Evolutionary conservation across 208 protist species (phyloP).

Genomic region (Crithidia bombi): DNA sequence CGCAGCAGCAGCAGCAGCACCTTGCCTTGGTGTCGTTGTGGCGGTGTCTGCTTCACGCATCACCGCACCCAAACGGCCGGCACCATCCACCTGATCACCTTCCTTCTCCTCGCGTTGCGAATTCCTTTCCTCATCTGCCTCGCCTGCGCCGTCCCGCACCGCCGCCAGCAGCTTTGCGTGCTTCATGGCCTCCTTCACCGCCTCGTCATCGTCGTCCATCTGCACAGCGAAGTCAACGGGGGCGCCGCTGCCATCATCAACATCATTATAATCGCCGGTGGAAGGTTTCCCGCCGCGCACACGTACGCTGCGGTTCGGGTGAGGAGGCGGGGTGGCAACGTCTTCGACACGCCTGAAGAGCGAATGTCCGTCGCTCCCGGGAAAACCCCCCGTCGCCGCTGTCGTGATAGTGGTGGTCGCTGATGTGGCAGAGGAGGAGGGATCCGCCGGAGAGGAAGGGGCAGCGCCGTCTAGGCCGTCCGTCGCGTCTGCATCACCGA

Average conservation of each 20-base stretch:
- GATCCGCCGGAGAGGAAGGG: not conserved
- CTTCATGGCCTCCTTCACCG: constrained; percentile 70
- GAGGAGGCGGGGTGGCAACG: no score
- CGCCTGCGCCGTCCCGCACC: constrained; percentile 6
- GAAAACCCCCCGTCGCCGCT: not conserved
- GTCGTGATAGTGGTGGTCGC: not conserved
- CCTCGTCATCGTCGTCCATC: constrained; percentile 63
- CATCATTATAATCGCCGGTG: no score
- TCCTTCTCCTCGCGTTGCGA: not conserved
- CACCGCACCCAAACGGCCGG: no score
- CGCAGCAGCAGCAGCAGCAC: no score
- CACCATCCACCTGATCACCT: no score
- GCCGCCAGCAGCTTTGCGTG: constrained; percentile 41
- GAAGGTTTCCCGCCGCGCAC: no score
- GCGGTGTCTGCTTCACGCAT: no score
- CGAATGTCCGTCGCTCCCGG: not conserved
- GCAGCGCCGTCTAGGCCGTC: not conserved
- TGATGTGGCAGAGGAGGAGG: constrained; percentile 2
- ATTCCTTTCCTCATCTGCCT: not conserved
- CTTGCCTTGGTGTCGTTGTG: no score
- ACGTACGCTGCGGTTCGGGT: no score
- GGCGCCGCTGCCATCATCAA: not conserved
- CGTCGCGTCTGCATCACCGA: constrained; percentile 25
- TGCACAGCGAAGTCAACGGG: constrained; percentile 33
- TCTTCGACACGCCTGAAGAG: constrained; percentile 27